A percentile compares a stretch with the other conserved stretches of the same genome.
Evolutionary conservation across 2,329 filamentous ascomycete genomes (phyloP).

Genomic region (Sporothrix protearum): DNA sequence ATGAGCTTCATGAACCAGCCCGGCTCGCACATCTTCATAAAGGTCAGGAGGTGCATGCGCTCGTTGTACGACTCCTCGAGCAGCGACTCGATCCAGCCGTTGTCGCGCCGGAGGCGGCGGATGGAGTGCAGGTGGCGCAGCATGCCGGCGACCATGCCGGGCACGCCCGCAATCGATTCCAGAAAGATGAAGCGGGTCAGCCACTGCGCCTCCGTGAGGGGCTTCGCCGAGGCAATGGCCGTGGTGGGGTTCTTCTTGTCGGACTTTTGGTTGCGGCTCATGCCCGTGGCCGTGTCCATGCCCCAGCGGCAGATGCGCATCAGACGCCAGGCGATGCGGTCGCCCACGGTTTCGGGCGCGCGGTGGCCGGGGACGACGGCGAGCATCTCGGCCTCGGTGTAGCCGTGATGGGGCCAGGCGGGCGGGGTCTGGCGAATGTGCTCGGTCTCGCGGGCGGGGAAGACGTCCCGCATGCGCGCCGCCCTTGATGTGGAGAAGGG

Average conservation of each 20-base stretch:
- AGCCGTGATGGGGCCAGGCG: slow-evolving; percentile 69
- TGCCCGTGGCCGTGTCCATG: slow-evolving; percentile 77
- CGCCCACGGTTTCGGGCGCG: slow-evolving; percentile 65
- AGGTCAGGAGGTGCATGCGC: slow-evolving; percentile 84
- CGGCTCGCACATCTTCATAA: slow-evolving; percentile 77
- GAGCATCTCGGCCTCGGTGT: slow-evolving; percentile 75
- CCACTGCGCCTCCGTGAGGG: slow-evolving; percentile 82
- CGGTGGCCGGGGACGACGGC: slow-evolving; percentile 73
- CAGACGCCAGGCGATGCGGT: slow-evolving; percentile 72
- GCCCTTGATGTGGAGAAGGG: slow-evolving; percentile 50
- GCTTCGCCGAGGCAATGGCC: slow-evolving; percentile 50
- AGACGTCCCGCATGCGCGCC: slow-evolving; percentile 55
- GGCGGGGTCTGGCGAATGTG: slow-evolving; percentile 61
- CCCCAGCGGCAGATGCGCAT: slow-evolving; percentile 73
- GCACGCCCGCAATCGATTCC: slow-evolving; percentile 90
- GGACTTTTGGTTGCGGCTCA: slow-evolving; percentile 66
- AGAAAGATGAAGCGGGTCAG: slow-evolving; percentile 87
- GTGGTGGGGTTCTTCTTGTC: slow-evolving; percentile 56
- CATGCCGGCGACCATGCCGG: slow-evolving; percentile 96
- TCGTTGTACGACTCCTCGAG: slow-evolving; percentile 91
- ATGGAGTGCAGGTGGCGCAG: slow-evolving; percentile 82
- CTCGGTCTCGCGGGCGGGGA: slow-evolving; percentile 58
- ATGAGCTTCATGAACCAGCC: slow-evolving; percentile 83
- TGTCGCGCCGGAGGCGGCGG: slow-evolving; percentile 82
- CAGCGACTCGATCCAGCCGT: slow-evolving; percentile 93